Base-by-base conservation (phyloP, 306 rosid genomes). In the Vigna angularis region DNA sequence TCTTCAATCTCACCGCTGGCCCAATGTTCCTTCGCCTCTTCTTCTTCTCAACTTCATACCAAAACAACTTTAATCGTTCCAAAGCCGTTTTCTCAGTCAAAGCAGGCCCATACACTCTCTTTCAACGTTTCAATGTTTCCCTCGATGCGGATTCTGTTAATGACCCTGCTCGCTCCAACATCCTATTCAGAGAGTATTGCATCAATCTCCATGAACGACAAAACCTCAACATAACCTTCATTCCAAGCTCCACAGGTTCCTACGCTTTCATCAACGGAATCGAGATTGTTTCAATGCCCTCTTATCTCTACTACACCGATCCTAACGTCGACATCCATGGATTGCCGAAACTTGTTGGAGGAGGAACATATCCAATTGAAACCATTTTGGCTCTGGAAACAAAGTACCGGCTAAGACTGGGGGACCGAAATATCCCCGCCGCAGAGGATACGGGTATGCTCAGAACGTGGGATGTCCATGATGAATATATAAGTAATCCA, bases 121-220 rank as follows among this genome's bases (percentile, higher is more conserved):
- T 82, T 14, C 73, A 62, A 12, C 52, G 79, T 30, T 85, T 82
- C 66, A 79, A 77, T 13, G 85, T 79, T 48, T 53, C 82, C 0
- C 57, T 77, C 36, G 34, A 16, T 1, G 82, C 75, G 0, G 83
- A 72, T 28, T 66, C 82, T 0, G 42, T 18, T 24, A 34, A 42
- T 22, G 45, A 9, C 6, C 3, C 17, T 11, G 3, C 2, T 6
- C 1, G 8, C 12, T 10, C 12, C 1, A 18, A 14, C 0, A 3
- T 11, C 74, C 2, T 86, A 14, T 0, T 34, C 3, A 80, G 18
- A 50, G 91, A 90, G 45, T 90, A 64, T n/a, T 53, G 72, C 32
- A 4, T 88, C 47, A 16, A 63, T 26, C 28, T 26, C 28, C 28
- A 0, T 1, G 28, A 26, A n/a, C 30, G 49, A 0, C 0, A n/a